Conservation (phyloP, 148 eudicot genomes). For the Talinum fruticosum region DNA sequence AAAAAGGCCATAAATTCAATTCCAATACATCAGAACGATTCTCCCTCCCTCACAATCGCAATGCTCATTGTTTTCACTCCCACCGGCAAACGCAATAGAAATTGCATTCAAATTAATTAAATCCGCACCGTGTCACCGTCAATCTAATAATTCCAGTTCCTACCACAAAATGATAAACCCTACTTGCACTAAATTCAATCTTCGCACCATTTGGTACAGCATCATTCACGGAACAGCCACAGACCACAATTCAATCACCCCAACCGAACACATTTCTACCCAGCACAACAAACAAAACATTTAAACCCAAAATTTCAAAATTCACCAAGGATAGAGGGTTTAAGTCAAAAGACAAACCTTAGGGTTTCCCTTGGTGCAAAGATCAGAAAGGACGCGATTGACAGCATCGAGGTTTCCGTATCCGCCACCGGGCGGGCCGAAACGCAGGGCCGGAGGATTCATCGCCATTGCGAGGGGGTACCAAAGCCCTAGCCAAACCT, state of each 20-base stretch:
- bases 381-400: conserved; percentile 79
- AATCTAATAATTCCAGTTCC: neutral
- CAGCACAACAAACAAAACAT: neutral
- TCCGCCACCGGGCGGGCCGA: conserved; percentile 46
- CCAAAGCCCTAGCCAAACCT: conserved; percentile 24
- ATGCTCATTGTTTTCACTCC: neutral
- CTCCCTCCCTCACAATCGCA: neutral
- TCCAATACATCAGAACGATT: neutral
- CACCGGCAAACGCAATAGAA: neutral
- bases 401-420: conserved; percentile 69
- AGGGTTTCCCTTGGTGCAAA: conserved; percentile 69
- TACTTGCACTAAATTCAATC: neutral
- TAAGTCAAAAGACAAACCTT: conserved; percentile 39
- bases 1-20: neutral
- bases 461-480: conserved; percentile 24
- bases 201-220: neutral
- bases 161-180: conserved; percentile 1
- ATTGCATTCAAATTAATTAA: neutral
- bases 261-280: neutral
- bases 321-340: neutral
- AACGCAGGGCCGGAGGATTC: conserved; percentile 53
- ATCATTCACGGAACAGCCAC: neutral
- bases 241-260: neutral
- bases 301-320: neutral
- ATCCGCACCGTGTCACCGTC: neutral